Percentiles rank a stretch among this genome's conserved stretches.
These are phyloP conservation scores for Pezicula neosporulosa DNA, from an alignment of 2,329 filamentous ascomycete genomes.

Conservation along the genomic window DNA sequence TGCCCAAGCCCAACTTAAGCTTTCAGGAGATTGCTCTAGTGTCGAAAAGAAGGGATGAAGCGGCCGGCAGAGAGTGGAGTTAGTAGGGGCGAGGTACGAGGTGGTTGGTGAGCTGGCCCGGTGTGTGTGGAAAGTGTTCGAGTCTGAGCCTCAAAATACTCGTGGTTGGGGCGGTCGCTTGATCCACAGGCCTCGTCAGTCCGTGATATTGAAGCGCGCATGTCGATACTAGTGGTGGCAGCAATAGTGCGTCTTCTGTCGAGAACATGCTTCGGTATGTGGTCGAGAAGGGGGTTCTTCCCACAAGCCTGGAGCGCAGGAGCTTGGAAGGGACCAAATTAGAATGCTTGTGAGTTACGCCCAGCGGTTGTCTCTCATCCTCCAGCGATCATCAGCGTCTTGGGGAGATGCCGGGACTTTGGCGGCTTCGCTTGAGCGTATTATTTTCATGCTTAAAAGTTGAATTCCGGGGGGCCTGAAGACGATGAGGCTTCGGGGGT, in stretches of 20 bases:
- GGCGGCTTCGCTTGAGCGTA: too few relatives aligned
- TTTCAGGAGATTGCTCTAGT: too few relatives aligned
- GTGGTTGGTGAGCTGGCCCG: too few relatives aligned
- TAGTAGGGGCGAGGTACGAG: too few relatives aligned
- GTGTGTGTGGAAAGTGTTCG: too few relatives aligned
- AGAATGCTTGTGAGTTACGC: background rate
- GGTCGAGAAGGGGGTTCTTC: background rate
- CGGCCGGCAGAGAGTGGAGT: background rate
- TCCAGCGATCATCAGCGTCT: background rate
- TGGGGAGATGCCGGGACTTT: background rate
- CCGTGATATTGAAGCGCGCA: background rate
- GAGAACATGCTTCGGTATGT: background rate
- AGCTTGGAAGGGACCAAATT: background rate
- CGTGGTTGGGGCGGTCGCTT: background rate
- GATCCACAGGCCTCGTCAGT: slow-evolving; percentile 12
- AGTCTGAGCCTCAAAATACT: slow-evolving; percentile 1
- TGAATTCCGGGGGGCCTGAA: background rate
- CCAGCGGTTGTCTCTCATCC: background rate
- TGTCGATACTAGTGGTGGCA: background rate
- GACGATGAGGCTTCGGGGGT: too few relatives aligned
- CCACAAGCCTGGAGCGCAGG: background rate
- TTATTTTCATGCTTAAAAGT: background rate
- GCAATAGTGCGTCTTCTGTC: background rate
- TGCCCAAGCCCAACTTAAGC: background rate
- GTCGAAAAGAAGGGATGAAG: too few relatives aligned